Conservation (phyloP, 495 filamentous ascomycete species). For the Staphylotrichum tortipilum region DNA sequence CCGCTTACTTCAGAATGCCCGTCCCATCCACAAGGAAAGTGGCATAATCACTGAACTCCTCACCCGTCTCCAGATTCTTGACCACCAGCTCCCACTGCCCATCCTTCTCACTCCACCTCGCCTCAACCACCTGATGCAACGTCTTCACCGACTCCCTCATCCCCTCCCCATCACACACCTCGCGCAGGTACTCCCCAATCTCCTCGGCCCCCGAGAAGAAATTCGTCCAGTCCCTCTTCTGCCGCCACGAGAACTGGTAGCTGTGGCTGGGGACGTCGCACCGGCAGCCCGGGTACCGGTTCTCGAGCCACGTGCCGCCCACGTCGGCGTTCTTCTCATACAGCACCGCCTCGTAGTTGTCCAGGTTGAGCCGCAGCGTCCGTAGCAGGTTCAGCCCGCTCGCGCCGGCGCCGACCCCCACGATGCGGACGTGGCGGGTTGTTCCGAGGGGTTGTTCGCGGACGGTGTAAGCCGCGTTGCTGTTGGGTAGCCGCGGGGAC, state of each 20-base stretch:
- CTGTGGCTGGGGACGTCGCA: slow-evolving; percentile 50
- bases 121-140: slow-evolving; percentile 30
- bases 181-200: slow-evolving; percentile 50
- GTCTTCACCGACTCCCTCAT: slow-evolving; percentile 45
- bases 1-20: slow-evolving; percentile 49
- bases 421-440: slow-evolving; percentile 36
- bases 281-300: slow-evolving; percentile 47
- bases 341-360: slow-evolving; percentile 48
- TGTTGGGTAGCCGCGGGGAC: too few species aligned
- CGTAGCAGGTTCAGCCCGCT: slow-evolving; percentile 42
- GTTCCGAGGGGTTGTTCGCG: slow-evolving; percentile 37
- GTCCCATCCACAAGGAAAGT: slow-evolving; percentile 51
- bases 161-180: slow-evolving; percentile 46
- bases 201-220: slow-evolving; percentile 50
- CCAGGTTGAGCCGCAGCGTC: slow-evolving; percentile 34
- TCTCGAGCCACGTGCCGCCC: slow-evolving; percentile 54
- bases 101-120: slow-evolving; percentile 34
- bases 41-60: slow-evolving; percentile 39
- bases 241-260: slow-evolving; percentile 50
- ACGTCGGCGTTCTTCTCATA: slow-evolving; percentile 74
- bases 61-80: slow-evolving; percentile 35
- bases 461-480: slow-evolving; percentile 34
- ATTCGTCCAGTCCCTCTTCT: slow-evolving; percentile 49
- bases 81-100: slow-evolving; percentile 46
- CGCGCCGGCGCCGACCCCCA: slow-evolving; percentile 42